A percentile compares a stretch with the other conserved stretches of the same genome.
phyloP scores from a whole-genome alignment of 2,329 filamentous ascomycete genomes.

The Beauveria sp. region DNA sequence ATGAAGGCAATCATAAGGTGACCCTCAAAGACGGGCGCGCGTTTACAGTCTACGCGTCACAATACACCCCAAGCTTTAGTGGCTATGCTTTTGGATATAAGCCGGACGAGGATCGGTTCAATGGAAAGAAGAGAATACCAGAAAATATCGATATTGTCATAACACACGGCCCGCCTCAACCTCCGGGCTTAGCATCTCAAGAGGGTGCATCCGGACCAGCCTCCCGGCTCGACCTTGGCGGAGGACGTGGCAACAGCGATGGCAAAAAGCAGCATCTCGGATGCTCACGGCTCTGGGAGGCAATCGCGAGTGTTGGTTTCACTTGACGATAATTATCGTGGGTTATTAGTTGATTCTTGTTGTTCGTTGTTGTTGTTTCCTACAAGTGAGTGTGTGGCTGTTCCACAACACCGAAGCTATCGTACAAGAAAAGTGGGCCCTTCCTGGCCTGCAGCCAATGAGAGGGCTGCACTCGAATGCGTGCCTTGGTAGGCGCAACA shows the following conservation, averaged over 20 bases:
- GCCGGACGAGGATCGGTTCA: constrained; percentile 12
- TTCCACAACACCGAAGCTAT: no score
- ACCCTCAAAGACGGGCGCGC: constrained; percentile 28
- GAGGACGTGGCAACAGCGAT: constrained; percentile 12
- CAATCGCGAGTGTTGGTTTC: no score
- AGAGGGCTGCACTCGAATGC: no score
- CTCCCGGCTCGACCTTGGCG: constrained; percentile 21
- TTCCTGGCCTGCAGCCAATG: no score
- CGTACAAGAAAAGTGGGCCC: no score
- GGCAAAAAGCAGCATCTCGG: constrained; percentile 15
- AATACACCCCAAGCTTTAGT: constrained; percentile 29
- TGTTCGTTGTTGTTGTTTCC: no score
- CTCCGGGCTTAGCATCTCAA: constrained; percentile 18
- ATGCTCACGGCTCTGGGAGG: constrained; percentile 14
- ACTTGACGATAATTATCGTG: no score
- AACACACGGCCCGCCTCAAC: constrained; percentile 20
- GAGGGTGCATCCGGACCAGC: not conserved
- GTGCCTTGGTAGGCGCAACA: no score
- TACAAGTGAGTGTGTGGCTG: no score
- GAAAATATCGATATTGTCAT: constrained; percentile 18
- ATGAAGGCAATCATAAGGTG: constrained; percentile 30
- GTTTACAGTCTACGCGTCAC: constrained; percentile 33
- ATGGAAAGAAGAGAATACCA: constrained; percentile 7
- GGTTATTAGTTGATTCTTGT: no score
- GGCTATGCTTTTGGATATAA: constrained; percentile 34